phyloP scores from a whole-genome alignment of 2,329 filamentous ascomycete genomes.

The Emmonsiellopsis sp. region DNA sequence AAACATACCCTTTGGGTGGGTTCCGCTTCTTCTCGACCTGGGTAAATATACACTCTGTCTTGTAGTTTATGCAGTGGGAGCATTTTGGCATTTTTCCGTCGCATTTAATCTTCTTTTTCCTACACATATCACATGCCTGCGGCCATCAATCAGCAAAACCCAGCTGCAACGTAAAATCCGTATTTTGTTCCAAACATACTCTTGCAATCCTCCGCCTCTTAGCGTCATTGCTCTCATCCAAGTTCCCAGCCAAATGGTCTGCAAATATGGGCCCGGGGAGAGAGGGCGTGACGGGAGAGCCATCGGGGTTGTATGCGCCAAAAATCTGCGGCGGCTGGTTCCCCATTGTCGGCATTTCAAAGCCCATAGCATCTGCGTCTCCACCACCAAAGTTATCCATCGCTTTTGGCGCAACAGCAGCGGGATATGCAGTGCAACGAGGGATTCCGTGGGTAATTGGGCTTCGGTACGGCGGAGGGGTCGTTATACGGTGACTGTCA shows the following conservation, averaged over 20 bases:
- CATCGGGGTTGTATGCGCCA: slow-evolving; percentile 52
- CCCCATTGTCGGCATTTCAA: slow-evolving; percentile 47
- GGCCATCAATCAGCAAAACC: slow-evolving; percentile 4
- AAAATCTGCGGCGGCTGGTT: slow-evolving; percentile 61
- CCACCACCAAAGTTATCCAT: slow-evolving; percentile 20
- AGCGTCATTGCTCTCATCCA: slow-evolving; percentile 60
- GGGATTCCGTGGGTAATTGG: neutral
- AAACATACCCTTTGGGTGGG: slow-evolving; percentile 81
- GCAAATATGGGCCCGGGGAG: slow-evolving; percentile 31
- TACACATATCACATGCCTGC: slow-evolving; percentile 90
- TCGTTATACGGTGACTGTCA: too few relatives aligned
- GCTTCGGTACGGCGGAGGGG: too few relatives aligned
- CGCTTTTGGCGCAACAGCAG: neutral
- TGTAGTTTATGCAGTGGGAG: slow-evolving; percentile 94
- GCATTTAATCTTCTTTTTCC: slow-evolving; percentile 91
- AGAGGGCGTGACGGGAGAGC: slow-evolving; percentile 48
- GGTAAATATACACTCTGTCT: slow-evolving; percentile 94
- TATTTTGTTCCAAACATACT: slow-evolving; percentile 44
- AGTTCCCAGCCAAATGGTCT: slow-evolving; percentile 32
- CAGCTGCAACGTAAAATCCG: neutral
- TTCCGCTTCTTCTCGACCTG: slow-evolving; percentile 98
- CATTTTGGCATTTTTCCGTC: slow-evolving; percentile 93
- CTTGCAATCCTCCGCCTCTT: slow-evolving; percentile 84
- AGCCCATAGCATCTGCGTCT: slow-evolving; percentile 30
- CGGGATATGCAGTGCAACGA: neutral